Evolutionary conservation across 2,329 filamentous ascomycete genomes (phyloP).

Genomic region (Amesomyces nigricolor): DNA sequence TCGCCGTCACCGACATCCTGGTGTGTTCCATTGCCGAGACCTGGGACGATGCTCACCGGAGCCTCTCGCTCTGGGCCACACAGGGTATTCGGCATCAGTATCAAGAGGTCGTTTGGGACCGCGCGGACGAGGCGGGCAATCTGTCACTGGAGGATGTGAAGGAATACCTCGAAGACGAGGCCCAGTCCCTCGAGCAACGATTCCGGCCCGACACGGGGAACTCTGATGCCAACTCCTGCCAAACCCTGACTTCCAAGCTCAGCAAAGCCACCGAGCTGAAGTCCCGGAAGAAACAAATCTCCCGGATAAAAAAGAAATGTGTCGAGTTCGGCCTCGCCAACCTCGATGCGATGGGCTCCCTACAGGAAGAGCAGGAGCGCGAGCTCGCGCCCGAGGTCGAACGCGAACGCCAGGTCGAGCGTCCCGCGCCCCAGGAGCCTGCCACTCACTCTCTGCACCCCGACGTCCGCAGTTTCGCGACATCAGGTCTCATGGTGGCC

Average conservation of each 20-base stretch:
- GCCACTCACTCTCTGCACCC: constrained; percentile 38
- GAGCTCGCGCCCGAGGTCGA: constrained; percentile 62
- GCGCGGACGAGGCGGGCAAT: constrained; percentile 21
- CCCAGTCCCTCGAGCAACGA: constrained; percentile 44
- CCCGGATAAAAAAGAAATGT: constrained; percentile 33
- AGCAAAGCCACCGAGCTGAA: not conserved
- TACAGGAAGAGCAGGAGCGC: constrained; percentile 64
- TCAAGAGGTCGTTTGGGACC: constrained; percentile 36
- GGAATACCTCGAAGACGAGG: constrained; percentile 50
- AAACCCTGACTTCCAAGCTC: constrained; percentile 5
- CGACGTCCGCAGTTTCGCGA: constrained; percentile 38
- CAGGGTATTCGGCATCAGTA: constrained; percentile 50
- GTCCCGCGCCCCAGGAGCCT: constrained; percentile 38
- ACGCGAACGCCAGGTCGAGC: constrained; percentile 50
- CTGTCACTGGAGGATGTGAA: not conserved
- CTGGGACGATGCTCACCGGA: constrained; percentile 41
- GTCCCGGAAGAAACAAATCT: constrained; percentile 17
- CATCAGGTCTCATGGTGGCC: constrained; percentile 30
- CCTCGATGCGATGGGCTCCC: constrained; percentile 25
- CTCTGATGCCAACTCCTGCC: constrained; percentile 1
- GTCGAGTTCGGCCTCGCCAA: constrained; percentile 31
- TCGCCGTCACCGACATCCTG: constrained; percentile 51
- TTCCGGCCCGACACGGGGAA: constrained; percentile 39
- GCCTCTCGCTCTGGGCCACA: constrained; percentile 53
- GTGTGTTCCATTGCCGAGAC: constrained; percentile 56